Evolutionary conservation across 371 early-diverging fungal species (phyloP).

Genomic region (Mucor mucedo): DNA sequence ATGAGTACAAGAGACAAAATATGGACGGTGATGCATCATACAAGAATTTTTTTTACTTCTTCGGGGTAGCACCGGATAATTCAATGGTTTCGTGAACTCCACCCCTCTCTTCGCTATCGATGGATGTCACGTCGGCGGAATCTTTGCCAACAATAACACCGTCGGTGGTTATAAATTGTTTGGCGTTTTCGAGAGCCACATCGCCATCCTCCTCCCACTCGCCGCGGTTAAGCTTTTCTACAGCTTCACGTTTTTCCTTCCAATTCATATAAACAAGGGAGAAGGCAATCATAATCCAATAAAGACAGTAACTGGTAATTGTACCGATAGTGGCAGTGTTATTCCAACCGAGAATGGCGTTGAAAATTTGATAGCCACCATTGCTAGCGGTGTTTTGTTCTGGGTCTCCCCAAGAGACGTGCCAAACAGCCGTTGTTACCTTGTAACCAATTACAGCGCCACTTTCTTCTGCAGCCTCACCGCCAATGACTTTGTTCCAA

Average conservation of each 20-base stretch:
- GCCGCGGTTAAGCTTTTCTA: slow-evolving; percentile 29
- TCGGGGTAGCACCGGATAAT: not conserved
- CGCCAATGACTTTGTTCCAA: slow-evolving; percentile 61
- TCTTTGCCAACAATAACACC: slow-evolving; percentile 31
- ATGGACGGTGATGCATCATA: no score
- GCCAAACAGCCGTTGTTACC: slow-evolving; percentile 50
- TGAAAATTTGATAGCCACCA: slow-evolving; percentile 70
- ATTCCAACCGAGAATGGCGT: slow-evolving; percentile 80
- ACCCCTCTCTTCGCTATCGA: not conserved
- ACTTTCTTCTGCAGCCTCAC: slow-evolving; percentile 53
- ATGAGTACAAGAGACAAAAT: no score
- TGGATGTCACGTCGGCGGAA: not conserved
- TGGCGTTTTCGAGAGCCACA: slow-evolving; percentile 35
- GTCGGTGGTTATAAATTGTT: slow-evolving; percentile 30
- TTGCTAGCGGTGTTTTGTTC: slow-evolving; percentile 46
- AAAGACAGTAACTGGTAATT: slow-evolving; percentile 72
- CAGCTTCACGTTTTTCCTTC: slow-evolving; percentile 39
- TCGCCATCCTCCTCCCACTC: slow-evolving; percentile 36
- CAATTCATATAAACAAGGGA: slow-evolving; percentile 53
- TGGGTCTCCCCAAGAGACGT: slow-evolving; percentile 56
- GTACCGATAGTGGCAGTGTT: slow-evolving; percentile 75
- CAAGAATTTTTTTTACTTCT: not conserved
- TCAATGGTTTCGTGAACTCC: not conserved
- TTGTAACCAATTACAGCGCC: slow-evolving; percentile 47
- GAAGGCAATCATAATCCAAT: slow-evolving; percentile 69